A percentile compares a stretch with the other conserved stretches of the same genome.
phyloP scores from a whole-genome alignment of 2,329 filamentous ascomycete species.

The Fusarium citri region DNA sequence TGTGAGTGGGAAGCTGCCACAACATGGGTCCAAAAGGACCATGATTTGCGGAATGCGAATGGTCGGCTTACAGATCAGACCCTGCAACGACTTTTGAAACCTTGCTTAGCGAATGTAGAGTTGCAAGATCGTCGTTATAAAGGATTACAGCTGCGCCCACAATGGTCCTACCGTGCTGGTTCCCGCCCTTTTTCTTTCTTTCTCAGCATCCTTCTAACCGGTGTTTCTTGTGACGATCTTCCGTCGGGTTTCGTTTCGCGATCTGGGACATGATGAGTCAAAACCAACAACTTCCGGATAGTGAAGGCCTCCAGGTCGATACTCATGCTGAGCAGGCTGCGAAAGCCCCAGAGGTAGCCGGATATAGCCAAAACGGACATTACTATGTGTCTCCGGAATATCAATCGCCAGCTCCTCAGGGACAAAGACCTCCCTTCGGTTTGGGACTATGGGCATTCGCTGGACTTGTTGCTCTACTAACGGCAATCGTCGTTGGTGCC shows the following conservation, averaged over 20 bases:
- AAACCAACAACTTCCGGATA: constrained; percentile 13
- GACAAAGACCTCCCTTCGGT: constrained; percentile 25
- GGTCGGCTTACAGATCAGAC: constrained; percentile 35
- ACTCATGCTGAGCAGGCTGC: constrained; percentile 18
- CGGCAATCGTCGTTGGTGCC: constrained; percentile 31
- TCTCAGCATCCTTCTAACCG: background rate
- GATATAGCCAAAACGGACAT: background rate
- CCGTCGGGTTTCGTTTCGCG: background rate
- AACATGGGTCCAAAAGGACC: constrained; percentile 4
- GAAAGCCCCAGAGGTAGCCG: constrained; percentile 28
- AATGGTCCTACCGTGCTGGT: background rate
- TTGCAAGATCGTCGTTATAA: constrained; percentile 26
- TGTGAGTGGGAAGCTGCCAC: background rate
- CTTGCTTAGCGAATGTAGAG: background rate
- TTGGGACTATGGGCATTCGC: constrained; percentile 34
- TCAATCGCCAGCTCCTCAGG: constrained; percentile 1
- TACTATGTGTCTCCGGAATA: constrained; percentile 26
- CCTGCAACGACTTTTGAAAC: constrained; percentile 19
- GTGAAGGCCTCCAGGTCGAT: constrained; percentile 36
- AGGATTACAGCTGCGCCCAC: constrained; percentile 8
- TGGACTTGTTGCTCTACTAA: constrained; percentile 26
- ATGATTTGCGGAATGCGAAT: constrained; percentile 30
- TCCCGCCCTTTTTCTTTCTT: background rate
- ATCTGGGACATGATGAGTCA: constrained; percentile 22
- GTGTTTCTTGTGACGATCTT: background rate